These are phyloP conservation scores for Saturnispora besseyi DNA, from an alignment of 805 yeast genomes.

Conservation along the genomic window DNA sequence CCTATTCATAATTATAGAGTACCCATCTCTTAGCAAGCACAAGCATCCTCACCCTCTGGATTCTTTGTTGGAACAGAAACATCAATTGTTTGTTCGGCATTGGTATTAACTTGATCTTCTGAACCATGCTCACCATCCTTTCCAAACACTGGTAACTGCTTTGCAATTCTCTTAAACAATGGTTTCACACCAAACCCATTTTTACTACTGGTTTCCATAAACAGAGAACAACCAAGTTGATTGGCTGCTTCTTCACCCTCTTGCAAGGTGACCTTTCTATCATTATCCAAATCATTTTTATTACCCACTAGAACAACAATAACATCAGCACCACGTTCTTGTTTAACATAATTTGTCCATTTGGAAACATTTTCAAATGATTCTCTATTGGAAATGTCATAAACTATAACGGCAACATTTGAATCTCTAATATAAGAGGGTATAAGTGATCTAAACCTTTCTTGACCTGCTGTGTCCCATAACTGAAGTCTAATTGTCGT, in stretches of 20 bases:
- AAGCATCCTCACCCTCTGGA: constrained; percentile 27
- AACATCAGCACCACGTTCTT: constrained; percentile 86
- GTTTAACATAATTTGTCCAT: constrained; percentile 92
- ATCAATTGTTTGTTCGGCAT: constrained; percentile 34
- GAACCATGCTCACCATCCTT: constrained; percentile 15
- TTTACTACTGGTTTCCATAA: constrained; percentile 90
- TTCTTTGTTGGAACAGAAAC: constrained; percentile 31
- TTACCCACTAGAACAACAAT: constrained; percentile 88
- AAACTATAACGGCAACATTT: constrained; percentile 94
- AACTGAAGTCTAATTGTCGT: constrained; percentile 89
- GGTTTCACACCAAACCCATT: constrained; percentile 90
- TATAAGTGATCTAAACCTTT: constrained; percentile 85
- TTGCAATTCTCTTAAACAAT: constrained; percentile 84
- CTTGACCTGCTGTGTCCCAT: constrained; percentile 99
- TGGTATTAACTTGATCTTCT: constrained; percentile 15
- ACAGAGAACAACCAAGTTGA: constrained; percentile 64
- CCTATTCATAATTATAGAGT: background rate
- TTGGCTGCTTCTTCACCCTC: constrained; percentile 79
- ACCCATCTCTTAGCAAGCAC: constrained; percentile 29
- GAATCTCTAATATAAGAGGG: constrained; percentile 95
- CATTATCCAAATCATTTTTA: constrained; percentile 75
- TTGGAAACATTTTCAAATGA: constrained; percentile 76
- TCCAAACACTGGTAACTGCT: constrained; percentile 73
- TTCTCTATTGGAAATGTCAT: constrained; percentile 82
- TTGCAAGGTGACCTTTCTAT: constrained; percentile 64